Evolutionary conservation across 257 asterid genomes (phyloP), one percentile per base, ranked within the genome.

Genomic region (Solanum arcanum): DNA sequence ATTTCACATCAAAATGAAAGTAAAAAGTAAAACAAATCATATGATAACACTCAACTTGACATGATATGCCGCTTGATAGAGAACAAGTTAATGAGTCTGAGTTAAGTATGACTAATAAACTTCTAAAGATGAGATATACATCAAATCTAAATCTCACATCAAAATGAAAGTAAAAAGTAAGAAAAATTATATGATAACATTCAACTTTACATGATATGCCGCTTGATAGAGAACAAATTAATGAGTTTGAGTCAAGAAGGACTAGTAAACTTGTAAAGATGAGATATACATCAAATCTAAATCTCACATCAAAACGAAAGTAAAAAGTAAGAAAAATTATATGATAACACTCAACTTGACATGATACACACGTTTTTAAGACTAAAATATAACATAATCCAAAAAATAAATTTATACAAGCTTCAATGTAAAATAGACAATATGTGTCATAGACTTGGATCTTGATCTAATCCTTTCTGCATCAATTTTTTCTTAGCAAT

Each of bases 271-370:
- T 39, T 69, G 2, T 15, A 12, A 69, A 69, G 23, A 15, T 15
- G 3, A 69, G 3, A 14, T 7, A 41, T 8, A 7, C 12, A 69
- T 29, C 3, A 69, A 1, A 69, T 1, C 1, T 69, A 23, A 69
- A 29, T 14, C 11, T 69, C 41, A 69, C 0, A 15, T 0, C 0
- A 0, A 29, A 13, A 29, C 29, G 1, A 69, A 21, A 13, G 11
- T 3, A 0, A 12, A 68, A 68, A 68, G 6, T 3, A 5, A 27
- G 27, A 3, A 27, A 0, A 0, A 0, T 1, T 27, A 3, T 68
- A 68, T 6, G 3, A 68, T 5, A 27, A 6, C 1, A 68, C 75
- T 68, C 23, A 68, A 68, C 2, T 68, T 68, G 1, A 68, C 0
- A 29, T 29, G 3, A 29, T 69, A 15, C 10, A 3, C 3, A 7